Percentiles rank a stretch among this genome's conserved stretches.
Evolutionary conservation across 2,329 filamentous ascomycete genomes (phyloP).

Genomic region (Remersonia thermophila): DNA sequence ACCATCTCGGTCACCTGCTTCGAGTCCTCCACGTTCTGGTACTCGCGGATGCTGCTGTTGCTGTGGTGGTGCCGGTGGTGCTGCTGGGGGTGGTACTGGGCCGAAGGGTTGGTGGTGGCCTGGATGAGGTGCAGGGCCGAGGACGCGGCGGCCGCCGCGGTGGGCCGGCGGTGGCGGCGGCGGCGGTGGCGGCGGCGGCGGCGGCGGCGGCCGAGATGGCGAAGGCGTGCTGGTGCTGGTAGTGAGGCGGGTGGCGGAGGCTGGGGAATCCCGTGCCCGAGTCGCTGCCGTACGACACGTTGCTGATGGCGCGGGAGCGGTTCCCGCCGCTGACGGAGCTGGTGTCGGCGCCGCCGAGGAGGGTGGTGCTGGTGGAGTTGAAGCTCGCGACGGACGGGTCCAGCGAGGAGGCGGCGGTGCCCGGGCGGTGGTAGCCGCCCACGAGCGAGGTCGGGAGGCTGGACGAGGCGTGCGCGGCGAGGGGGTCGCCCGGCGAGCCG

Average conservation of each 20-base stretch:
- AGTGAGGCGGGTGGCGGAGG: slow-evolving; percentile 35
- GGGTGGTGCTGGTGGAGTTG: slow-evolving; percentile 66
- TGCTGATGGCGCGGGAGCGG: slow-evolving; percentile 73
- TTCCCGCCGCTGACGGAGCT: slow-evolving; percentile 35
- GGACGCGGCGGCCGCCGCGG: slow-evolving; percentile 5
- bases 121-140: slow-evolving; percentile 5
- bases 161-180: no score
- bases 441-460: slow-evolving; percentile 22
- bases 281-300: slow-evolving; percentile 56
- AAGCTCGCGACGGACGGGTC: slow-evolving; percentile 67
- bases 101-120: not conserved
- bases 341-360: slow-evolving; percentile 55
- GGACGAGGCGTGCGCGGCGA: slow-evolving; percentile 21
- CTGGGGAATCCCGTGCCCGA: slow-evolving; percentile 11
- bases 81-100: slow-evolving; percentile 17
- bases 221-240: slow-evolving; percentile 29
- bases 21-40: slow-evolving; percentile 53
- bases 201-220: not conserved
- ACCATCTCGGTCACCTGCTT: slow-evolving; percentile 87
- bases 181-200: no score
- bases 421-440: slow-evolving; percentile 35
- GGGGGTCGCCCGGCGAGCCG: slow-evolving; percentile 35
- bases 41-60: slow-evolving; percentile 43
- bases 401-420: slow-evolving; percentile 62
- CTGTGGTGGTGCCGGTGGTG: slow-evolving; percentile 5